Evolutionary conservation across 306 rosid species (phyloP), one percentile per base, ranked within the genome.

Genomic region (Cucurbita moschata): DNA sequence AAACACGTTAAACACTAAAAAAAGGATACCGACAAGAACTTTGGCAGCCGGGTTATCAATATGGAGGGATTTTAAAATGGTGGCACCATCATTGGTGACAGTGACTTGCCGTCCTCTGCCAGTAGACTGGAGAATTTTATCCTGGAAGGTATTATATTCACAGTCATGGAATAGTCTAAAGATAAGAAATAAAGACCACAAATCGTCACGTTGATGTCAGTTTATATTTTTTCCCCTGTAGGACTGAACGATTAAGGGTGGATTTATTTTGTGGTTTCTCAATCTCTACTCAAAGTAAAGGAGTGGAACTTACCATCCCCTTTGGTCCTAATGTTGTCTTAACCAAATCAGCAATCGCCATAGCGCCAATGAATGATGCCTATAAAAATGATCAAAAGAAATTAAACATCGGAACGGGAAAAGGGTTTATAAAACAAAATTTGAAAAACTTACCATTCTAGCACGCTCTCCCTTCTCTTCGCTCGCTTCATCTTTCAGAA

Each of bases 391-490:
- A 39, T 7, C 5, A 14, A n/a, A 38, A 15, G 1, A 38, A 5
- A 63, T 26, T 42, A 73, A 55, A 72, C 8, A 13, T 11, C 2
- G 8, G 40, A 72, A 39, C 11, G 1, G 44, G 6, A 55, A 38
- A 19, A 39, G 30, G 16, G 37, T 44, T 49, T 53, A 30, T 7
- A 5, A 8, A 65, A 18, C 18, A 37, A 19, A 23, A 8, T 4
- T 9, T 6, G n/a, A 50, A 54, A 61, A 54, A 61, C 88, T 79
- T 76, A 95, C 99, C 99, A 95, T 88, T 81, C 99, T 86, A 61
- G 97, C 99, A 6, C 90, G 92, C 82, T 91, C 96, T 37, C 99
- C 99, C 83, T 91, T 95, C 81, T 91, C 99, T 86, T 91, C 93
- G 56, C 87, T 91, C 42, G 99, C 97, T 55, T 95, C 97, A 89